Evolutionary conservation across 768 basidiomycete species (phyloP).

Genomic region (Boletus vinaceobasis): DNA sequence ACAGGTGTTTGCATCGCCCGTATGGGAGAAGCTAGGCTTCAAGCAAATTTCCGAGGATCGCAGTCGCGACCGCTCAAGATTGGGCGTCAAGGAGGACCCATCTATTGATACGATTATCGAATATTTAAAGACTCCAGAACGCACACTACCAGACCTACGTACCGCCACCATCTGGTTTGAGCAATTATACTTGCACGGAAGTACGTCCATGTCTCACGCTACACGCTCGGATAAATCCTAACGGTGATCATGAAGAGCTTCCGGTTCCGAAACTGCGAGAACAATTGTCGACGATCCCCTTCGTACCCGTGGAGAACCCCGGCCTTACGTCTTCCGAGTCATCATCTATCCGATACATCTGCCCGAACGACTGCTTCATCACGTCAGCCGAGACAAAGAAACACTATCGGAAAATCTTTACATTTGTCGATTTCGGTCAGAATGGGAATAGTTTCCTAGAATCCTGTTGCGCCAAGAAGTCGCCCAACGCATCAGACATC

Average conservation of each 20-base stretch:
- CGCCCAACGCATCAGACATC: slow-evolving; percentile 11
- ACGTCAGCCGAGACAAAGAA: not conserved
- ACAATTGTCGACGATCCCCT: slow-evolving; percentile 3
- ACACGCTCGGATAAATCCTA: not conserved
- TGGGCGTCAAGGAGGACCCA: slow-evolving; percentile 10
- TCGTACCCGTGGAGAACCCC: slow-evolving; percentile 8
- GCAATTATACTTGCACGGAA: not conserved
- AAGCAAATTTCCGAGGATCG: not conserved
- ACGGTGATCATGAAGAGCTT: slow-evolving; percentile 2
- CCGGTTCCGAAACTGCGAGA: slow-evolving; percentile 4
- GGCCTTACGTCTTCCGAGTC: not conserved
- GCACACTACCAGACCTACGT: not conserved
- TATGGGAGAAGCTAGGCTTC: slow-evolving; percentile 12
- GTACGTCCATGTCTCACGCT: not conserved
- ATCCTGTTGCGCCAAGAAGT: slow-evolving; percentile 11
- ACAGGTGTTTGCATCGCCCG: slow-evolving; percentile 6
- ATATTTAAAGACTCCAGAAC: not conserved
- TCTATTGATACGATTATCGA: not conserved
- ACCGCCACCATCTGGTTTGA: slow-evolving; percentile 8
- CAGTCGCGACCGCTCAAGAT: slow-evolving; percentile 7
- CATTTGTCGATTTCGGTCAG: slow-evolving; percentile 13
- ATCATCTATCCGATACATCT: not conserved
- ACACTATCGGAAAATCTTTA: slow-evolving; percentile 8
- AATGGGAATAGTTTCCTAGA: slow-evolving; percentile 15
- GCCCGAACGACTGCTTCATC: slow-evolving; percentile 16